Percentiles rank a stretch among this genome's conserved stretches.
Evolutionary conservation across 176 grass and related monocot species (phyloP).

Genomic region (Chrysopogon serrulatus): DNA sequence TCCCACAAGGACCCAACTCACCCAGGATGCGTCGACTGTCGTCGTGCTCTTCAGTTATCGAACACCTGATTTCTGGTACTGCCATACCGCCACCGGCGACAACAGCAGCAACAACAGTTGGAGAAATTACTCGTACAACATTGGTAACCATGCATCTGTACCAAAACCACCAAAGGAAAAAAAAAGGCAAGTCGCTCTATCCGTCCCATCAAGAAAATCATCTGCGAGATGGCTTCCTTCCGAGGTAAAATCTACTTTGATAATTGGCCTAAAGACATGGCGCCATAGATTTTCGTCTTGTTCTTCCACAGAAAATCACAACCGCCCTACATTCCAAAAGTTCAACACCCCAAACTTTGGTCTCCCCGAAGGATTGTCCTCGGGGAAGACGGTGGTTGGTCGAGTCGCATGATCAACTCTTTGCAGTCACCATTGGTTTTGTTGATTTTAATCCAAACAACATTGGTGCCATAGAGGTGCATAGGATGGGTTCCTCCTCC

Average conservation of each 20-base stretch:
- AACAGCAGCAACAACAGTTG: neutral
- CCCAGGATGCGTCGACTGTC: no score
- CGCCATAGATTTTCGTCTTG: neutral
- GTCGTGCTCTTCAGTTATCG: neutral
- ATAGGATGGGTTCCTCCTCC: neutral
- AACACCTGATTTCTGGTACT: neutral
- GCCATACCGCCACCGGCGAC: neutral
- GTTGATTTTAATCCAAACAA: neutral
- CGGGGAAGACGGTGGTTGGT: neutral
- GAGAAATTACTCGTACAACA: rapidly evolving
- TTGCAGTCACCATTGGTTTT: neutral
- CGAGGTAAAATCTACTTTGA: neutral
- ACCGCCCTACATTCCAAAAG: neutral
- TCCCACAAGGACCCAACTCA: no score
- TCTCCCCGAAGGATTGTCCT: neutral
- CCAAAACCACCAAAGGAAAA: neutral
- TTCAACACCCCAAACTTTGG: neutral
- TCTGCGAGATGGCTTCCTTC: rapidly evolving
- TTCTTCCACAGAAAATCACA: neutral
- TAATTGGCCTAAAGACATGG: neutral
- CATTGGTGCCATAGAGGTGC: neutral
- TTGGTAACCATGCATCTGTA: neutral
- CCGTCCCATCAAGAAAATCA: neutral
- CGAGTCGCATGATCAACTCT: neutral
- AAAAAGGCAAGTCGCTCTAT: neutral